A percentile compares a stretch with the other conserved stretches of the same genome.
These are phyloP conservation scores for Gossypium stocksii DNA, from an alignment of 345 rosid species.

Conservation along the genomic window DNA sequence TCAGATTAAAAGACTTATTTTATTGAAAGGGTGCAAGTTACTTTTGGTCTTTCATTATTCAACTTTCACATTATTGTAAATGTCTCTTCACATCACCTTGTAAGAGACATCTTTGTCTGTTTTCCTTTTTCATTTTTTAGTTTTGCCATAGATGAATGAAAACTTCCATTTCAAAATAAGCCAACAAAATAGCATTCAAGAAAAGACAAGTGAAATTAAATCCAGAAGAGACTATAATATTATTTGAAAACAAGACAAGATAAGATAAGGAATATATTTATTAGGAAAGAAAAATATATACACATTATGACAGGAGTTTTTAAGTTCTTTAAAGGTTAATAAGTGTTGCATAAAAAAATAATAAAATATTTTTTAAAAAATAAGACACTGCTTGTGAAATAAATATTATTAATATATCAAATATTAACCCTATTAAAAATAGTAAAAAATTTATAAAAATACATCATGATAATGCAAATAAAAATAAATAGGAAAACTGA, in stretches of 20 bases:
- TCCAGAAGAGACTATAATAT: neutral
- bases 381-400: no score
- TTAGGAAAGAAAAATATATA: neutral
- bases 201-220: neutral
- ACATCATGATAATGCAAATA: neutral
- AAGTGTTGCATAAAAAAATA: no score
- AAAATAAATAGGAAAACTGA: neutral
- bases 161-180: neutral
- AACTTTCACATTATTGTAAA: neutral
- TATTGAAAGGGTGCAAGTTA: neutral
- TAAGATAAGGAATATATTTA: neutral
- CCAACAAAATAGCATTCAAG: constrained; percentile 6
- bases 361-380: no score
- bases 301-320: no score
- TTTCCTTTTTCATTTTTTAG: neutral
- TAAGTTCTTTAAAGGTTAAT: no score
- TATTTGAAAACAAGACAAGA: neutral
- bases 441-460: neutral
- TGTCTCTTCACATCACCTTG: neutral
- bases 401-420: no score
- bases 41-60: neutral
- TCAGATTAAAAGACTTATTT: no score
- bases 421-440: no score
- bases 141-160: neutral
- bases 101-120: neutral